Evolutionary conservation across 2,329 filamentous ascomycete genomes (phyloP), one percentile per base, ranked within the genome.

Genomic region (Neofusicoccum laricinum): DNA sequence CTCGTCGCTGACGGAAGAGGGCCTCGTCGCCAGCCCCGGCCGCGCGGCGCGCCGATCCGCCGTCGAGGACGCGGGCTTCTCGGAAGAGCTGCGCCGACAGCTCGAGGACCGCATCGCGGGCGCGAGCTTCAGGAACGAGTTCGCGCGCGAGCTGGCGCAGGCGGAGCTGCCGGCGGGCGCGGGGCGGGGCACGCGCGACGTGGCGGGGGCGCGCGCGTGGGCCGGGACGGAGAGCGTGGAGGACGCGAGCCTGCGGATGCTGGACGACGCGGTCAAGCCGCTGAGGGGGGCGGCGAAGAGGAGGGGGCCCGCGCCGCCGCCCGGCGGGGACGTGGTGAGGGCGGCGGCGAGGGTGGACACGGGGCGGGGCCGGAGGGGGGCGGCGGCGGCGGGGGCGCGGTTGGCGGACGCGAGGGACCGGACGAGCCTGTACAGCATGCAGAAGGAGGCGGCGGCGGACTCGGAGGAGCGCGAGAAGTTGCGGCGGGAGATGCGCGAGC

Each of bases 191-290:
- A 90, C 89, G 1, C 84, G 87, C 66, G 85, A 89, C 57, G 85
- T 88, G 40, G 92, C 92, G 1, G 81, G 84, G 0, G 86, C 88
- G 6, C 79, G 84, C 64, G 84, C 90, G 1, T 99, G 95, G 95
- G 87, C 85, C 0, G 95, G 94, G 2, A 82, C 85, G 12, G 95
- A 98, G 77, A 81, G 80, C 4, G 79, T 89, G 1, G 86, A 89
- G 69, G 93, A 97, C 74, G 84, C 90, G 0, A 88, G 92, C 21
- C 79, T 96, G 55, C 88, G 95, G 36, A 98, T 98, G 85, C 80
- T 89, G 10, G 83, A 85, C 51, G 86, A 88, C 70, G 81, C 84
- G 15, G 40, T 64, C 15, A 88, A 87, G 71, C 85, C 84, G 3
- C 45, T 78, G 67, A 43, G 69, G 32, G 32, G 2, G 32, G 17